Conservation (phyloP, 2,329 filamentous ascomycete genomes). For the Aureobasidium musti region DNA sequence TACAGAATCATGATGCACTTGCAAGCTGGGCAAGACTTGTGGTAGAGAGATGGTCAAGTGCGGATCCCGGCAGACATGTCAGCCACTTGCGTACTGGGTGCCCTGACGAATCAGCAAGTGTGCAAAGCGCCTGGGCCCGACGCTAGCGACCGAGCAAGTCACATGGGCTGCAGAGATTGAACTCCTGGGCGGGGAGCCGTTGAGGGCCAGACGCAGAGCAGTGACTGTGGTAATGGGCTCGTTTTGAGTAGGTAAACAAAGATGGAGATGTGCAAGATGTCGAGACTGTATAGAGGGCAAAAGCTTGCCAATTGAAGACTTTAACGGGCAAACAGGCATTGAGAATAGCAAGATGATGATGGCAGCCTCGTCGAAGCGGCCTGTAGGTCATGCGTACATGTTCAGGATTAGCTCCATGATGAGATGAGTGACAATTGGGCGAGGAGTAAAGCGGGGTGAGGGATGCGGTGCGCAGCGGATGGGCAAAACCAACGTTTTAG, state of each 20-base stretch:
- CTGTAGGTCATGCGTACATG: slow-evolving; percentile 22
- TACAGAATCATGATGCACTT: slow-evolving; percentile 24
- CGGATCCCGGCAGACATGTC: slow-evolving; percentile 27
- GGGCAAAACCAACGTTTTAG: slow-evolving; percentile 25
- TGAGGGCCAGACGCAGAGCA: slow-evolving; percentile 26
- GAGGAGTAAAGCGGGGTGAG: slow-evolving; percentile 24
- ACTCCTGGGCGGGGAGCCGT: slow-evolving; percentile 23
- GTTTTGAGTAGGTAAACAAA: slow-evolving; percentile 13
- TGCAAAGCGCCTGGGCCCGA: slow-evolving; percentile 27
- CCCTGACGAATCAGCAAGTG: slow-evolving; percentile 19
- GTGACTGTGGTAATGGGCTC: slow-evolving; percentile 14
- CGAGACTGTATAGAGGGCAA: not conserved
- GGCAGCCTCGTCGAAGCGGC: slow-evolving; percentile 1
- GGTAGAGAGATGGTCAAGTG: slow-evolving; percentile 20
- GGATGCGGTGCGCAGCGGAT: slow-evolving; percentile 27
- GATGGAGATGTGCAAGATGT: not conserved
- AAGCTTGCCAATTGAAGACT: slow-evolving; percentile 2
- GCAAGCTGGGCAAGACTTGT: slow-evolving; percentile 10
- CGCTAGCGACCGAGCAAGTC: slow-evolving; percentile 24
- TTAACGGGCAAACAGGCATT: not conserved
- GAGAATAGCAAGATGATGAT: not conserved
- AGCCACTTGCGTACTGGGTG: slow-evolving; percentile 25
- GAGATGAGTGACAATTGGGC: slow-evolving; percentile 24
- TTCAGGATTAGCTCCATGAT: slow-evolving; percentile 23
- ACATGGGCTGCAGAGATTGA: slow-evolving; percentile 29